These are phyloP conservation scores for Knoxia roxburghii DNA, from an alignment of 257 asterid species.

Conservation along the genomic window DNA sequence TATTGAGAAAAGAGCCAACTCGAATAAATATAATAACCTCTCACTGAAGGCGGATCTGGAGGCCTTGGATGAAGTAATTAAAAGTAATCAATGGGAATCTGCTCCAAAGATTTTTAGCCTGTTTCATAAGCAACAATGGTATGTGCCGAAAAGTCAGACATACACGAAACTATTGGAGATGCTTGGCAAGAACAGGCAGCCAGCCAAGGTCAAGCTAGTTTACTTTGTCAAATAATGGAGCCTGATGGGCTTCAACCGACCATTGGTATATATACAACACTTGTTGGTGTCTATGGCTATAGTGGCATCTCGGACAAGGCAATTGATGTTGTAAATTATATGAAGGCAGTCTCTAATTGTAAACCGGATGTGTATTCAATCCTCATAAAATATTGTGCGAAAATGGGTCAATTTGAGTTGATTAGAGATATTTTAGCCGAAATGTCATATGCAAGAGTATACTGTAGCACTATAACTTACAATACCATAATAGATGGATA, in stretches of 20 bases:
- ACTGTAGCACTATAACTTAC: conserved; percentile 49
- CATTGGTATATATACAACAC: conserved; percentile 73
- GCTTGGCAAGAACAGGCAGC: conserved; percentile 91
- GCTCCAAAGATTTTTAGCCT: conserved; percentile 90
- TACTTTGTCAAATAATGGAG: conserved; percentile 60
- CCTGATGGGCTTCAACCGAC: conserved; percentile 73
- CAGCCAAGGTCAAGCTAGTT: conserved; percentile 56
- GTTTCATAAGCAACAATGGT: conserved; percentile 84
- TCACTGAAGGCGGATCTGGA: conserved; percentile 80
- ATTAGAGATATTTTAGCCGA: conserved; percentile 46
- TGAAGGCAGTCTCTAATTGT: conserved; percentile 54
- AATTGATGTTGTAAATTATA: conserved; percentile 40
- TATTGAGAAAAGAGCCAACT: conserved; percentile 64
- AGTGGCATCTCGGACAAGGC: conserved; percentile 67
- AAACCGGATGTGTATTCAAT: conserved; percentile 74
- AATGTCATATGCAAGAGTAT: conserved; percentile 57
- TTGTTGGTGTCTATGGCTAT: conserved; percentile 60
- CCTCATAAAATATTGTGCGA: conserved; percentile 63
- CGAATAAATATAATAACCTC: conserved; percentile 66
- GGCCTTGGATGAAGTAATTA: conserved; percentile 66
- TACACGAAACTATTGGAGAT: conserved; percentile 69
- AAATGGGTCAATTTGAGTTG: conserved; percentile 46
- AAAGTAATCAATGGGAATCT: conserved; percentile 61
- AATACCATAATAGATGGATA: conserved; percentile 80
- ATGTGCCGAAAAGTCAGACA: conserved; percentile 63